Conservation (phyloP, 306 rosid species). For the Rubus idaeus region DNA sequence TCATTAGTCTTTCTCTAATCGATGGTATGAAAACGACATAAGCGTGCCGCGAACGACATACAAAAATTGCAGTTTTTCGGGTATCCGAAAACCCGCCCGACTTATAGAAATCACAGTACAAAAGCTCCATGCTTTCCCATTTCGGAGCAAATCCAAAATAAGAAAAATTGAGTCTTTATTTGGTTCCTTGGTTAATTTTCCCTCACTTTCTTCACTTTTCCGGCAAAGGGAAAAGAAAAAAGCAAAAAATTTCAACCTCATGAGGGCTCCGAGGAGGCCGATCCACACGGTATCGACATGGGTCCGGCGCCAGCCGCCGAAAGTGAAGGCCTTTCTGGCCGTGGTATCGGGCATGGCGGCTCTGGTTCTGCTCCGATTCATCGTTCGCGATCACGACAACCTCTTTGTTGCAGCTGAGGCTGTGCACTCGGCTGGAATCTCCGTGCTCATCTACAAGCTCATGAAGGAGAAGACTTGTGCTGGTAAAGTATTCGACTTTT, state of each 20-base stretch:
- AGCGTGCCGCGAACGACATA: background rate
- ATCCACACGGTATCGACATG: conserved; percentile 64
- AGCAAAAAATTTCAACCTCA: conserved; percentile 16
- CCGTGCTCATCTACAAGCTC: conserved; percentile 85
- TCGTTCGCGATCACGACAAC: conserved; percentile 90
- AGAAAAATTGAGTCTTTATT: too few species aligned
- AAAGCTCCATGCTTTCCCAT: too few species aligned
- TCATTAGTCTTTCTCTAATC: too few species aligned
- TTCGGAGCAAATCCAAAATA: too few species aligned
- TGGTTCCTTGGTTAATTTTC: background rate
- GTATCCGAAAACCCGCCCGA: background rate
- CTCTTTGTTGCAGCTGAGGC: conserved; percentile 94
- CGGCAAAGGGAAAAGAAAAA: background rate
- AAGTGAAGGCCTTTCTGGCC: conserved; percentile 83
- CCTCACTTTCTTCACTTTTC: conserved; percentile 23
- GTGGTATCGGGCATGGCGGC: conserved; percentile 85
- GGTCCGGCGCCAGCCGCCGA: conserved; percentile 84
- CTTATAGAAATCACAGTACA: too few species aligned
- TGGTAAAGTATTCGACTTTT: conserved; percentile 37
- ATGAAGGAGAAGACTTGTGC: conserved; percentile 90
- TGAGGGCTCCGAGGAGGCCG: conserved; percentile 58
- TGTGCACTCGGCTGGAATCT: conserved; percentile 82
- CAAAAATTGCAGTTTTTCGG: background rate
- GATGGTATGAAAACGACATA: background rate
- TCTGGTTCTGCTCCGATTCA: conserved; percentile 67